These are phyloP conservation scores for Blakeslea trispora DNA, from an alignment of 371 early-diverging fungal species.

Conservation along the genomic window DNA sequence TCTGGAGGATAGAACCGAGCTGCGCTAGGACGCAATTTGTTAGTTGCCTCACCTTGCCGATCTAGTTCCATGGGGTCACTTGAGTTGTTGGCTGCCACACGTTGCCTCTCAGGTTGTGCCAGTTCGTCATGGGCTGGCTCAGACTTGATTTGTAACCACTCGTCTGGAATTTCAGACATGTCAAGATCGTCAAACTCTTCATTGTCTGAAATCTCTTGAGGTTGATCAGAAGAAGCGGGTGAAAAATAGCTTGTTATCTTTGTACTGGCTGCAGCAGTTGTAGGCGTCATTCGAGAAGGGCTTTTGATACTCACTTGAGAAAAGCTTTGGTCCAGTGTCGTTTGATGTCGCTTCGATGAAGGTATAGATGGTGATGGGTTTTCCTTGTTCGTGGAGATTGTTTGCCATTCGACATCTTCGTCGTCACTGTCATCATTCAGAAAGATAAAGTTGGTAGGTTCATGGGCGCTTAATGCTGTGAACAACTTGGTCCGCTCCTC, in stretches of 20 bases:
- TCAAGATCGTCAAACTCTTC: conserved; percentile 37
- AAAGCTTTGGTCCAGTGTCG: conserved; percentile 34
- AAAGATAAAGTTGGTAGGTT: conserved; percentile 42
- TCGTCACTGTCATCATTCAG: conserved; percentile 49
- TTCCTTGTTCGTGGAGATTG: conserved; percentile 13
- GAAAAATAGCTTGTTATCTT: conserved; percentile 18
- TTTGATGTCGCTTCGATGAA: conserved; percentile 17
- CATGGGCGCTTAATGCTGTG: conserved; percentile 37
- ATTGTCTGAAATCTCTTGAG: conserved; percentile 25
- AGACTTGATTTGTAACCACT: conserved; percentile 33
- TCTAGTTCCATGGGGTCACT: conserved; percentile 10
- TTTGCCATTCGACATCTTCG: conserved; percentile 41
- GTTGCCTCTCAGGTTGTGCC: neutral
- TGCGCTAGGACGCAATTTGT: neutral
- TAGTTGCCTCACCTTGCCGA: neutral
- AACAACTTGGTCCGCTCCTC: conserved; percentile 35
- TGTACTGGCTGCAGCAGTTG: too few species aligned
- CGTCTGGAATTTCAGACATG: conserved; percentile 40
- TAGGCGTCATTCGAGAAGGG: conserved; percentile 5
- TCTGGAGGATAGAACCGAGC: conserved; percentile 23
- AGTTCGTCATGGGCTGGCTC: too few species aligned
- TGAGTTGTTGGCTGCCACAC: neutral
- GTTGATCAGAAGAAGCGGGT: conserved; percentile 9
- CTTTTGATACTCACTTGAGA: conserved; percentile 12
- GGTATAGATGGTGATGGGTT: neutral